Evolutionary conservation across 106 monocot genomes (phyloP).

Genomic region (Vanilla planifolia): DNA sequence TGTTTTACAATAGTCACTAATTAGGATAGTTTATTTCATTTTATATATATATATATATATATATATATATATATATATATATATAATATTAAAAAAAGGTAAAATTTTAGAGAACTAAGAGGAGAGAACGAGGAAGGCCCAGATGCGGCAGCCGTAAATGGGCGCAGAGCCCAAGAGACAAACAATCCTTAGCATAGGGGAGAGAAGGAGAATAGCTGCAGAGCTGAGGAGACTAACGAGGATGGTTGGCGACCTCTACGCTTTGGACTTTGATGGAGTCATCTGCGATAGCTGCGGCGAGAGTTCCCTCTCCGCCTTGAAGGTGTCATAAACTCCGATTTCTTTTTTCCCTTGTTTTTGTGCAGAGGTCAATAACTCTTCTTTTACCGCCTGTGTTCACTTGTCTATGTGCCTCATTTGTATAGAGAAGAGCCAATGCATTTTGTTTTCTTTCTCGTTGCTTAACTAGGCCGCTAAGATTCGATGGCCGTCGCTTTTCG

Average conservation of each 20-base stretch:
- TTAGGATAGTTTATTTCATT: no score
- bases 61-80: no score
- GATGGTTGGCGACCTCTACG: conserved; percentile 77
- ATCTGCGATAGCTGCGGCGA: conserved; percentile 99
- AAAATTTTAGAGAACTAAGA: no score
- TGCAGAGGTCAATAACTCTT: not conserved
- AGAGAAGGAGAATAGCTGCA: not conserved
- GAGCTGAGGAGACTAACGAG: not conserved
- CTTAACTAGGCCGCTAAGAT: conserved; percentile 72
- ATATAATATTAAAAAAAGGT: no score
- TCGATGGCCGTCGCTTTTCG: conserved; percentile 75
- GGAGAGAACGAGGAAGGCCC: no score
- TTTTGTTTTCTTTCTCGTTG: not conserved
- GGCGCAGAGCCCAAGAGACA: no score
- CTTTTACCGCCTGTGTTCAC: not conserved
- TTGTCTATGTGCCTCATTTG: not conserved
- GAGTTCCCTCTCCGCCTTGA: conserved; percentile 93
- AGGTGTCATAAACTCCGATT: conserved; percentile 23
- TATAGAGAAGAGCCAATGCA: not conserved
- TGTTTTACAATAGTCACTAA: no score
- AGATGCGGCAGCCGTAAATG: no score
- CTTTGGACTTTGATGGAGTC: conserved; percentile 96
- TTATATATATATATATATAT: no score
- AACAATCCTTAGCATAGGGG: no score
- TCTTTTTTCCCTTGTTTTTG: not conserved